Evolutionary conservation across 2,329 filamentous ascomycete genomes (phyloP).

Genomic region (Colletotrichum somersetense): DNA sequence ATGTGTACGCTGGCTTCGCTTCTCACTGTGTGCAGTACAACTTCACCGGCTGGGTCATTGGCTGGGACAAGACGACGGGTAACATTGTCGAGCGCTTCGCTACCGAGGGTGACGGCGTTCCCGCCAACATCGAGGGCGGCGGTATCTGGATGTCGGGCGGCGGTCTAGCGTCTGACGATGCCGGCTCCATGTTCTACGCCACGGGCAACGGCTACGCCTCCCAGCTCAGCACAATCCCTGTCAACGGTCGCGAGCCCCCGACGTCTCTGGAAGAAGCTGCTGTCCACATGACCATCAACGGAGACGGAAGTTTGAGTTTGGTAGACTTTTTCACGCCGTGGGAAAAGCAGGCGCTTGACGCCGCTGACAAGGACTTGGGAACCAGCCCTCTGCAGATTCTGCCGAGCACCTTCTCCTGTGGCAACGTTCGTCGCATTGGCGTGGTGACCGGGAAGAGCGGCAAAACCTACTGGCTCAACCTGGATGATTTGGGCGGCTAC

Average conservation of each 20-base stretch:
- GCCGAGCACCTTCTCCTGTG: slow-evolving; percentile 59
- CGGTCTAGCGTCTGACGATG: slow-evolving; percentile 55
- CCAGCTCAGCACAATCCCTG: slow-evolving; percentile 53
- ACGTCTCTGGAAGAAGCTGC: slow-evolving; percentile 60
- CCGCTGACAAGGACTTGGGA: slow-evolving; percentile 64
- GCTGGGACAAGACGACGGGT: slow-evolving; percentile 58
- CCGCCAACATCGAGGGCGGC: slow-evolving; percentile 53
- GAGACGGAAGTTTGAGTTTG: slow-evolving; percentile 57
- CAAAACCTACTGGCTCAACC: slow-evolving; percentile 60
- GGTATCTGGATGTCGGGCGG: slow-evolving; percentile 60
- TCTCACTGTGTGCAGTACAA: slow-evolving; percentile 69
- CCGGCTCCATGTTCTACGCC: slow-evolving; percentile 55
- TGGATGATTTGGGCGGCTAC: slow-evolving; percentile 57
- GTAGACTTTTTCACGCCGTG: slow-evolving; percentile 68
- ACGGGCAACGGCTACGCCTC: slow-evolving; percentile 58
- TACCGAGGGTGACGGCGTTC: slow-evolving; percentile 56
- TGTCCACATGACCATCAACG: slow-evolving; percentile 57
- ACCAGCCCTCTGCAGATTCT: slow-evolving; percentile 59
- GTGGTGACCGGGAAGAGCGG: slow-evolving; percentile 65
- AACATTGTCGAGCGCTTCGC: slow-evolving; percentile 55
- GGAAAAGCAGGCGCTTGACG: slow-evolving; percentile 63
- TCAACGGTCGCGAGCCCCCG: slow-evolving; percentile 54
- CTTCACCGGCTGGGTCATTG: slow-evolving; percentile 66
- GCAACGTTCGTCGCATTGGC: slow-evolving; percentile 59
- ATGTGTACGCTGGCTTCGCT: slow-evolving; percentile 66